Base-by-base conservation (phyloP, 805 yeast species). In the Cyberlindnera petersonii region DNA sequence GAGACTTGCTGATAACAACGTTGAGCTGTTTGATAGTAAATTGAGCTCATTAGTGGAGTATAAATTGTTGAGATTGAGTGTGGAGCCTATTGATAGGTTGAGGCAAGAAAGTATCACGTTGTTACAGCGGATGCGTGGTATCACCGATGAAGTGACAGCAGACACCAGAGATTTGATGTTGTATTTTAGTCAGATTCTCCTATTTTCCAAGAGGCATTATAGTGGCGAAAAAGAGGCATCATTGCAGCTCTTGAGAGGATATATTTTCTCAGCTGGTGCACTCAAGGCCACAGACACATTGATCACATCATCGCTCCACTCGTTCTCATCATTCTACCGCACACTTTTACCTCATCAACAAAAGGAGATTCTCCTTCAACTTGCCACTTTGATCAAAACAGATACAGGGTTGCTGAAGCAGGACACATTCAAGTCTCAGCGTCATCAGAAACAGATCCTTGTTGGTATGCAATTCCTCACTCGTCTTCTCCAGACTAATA, bases 1-100 rank as follows among this genome's bases (percentile, higher is more conserved):
- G 3, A 26, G 48, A 6, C 50, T 77, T 3, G 56, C 80, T 1
- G 36, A 44, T 0, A 29, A 48, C 1, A 66, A 71, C 45, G 26
- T 50, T 4, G 33, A 35, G 0, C 19, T 20, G 15, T 52, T 60
- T 27, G 31, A 20, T 8, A 16, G 21, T 11, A 39, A 24, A 9
- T 33, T 55, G n/a, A 29, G 32, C 9, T 27, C 31, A 4, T 37
- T 41, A 2, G 47, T 68, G 1, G 62, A 59, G 23, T 21, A 48
- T 9, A 70, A 64, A 33, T 53, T 82, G 17, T 46, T 82, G 21
- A 58, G 91, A 27, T 56, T 86, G 17, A 57, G 80, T 0, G 77
- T 79, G 1, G 95, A 86, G 53, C 67, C 77, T 4, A 74, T 82
- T 40, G 83, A 75, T 42, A 72, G 65, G 36, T 55, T 82, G 5